A percentile compares a stretch with the other conserved stretches of the same genome.
These are phyloP conservation scores for Cetradonia linearis DNA, from an alignment of 495 filamentous ascomycete genomes.

Conservation along the genomic window DNA sequence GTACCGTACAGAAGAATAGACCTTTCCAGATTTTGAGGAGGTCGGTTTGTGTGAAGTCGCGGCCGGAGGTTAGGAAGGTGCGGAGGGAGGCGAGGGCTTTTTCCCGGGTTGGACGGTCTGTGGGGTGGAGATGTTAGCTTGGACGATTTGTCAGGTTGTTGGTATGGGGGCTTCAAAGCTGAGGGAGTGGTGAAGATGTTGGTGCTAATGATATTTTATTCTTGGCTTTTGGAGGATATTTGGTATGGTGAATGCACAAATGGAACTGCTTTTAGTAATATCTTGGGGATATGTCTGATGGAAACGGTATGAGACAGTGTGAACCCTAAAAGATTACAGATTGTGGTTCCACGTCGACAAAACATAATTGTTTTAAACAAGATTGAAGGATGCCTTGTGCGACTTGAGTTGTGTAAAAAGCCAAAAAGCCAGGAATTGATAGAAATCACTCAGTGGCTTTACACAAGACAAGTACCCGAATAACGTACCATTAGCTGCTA, in stretches of 20 bases:
- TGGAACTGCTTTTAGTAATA: too few relatives aligned
- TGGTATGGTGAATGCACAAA: too few relatives aligned
- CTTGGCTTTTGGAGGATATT: background rate
- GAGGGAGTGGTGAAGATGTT: background rate
- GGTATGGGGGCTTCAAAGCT: background rate
- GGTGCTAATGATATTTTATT: background rate
- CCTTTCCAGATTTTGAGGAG: constrained; percentile 93
- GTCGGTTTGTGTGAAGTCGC: constrained; percentile 61
- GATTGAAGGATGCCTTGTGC: background rate
- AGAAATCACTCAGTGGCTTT: background rate
- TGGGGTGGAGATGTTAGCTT: constrained; percentile 7
- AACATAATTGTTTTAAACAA: too few relatives aligned
- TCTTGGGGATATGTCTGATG: too few relatives aligned
- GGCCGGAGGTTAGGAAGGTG: constrained; percentile 60
- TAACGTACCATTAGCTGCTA: constrained; percentile 62
- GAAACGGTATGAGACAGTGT: background rate
- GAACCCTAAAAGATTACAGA: background rate
- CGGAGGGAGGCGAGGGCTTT: constrained; percentile 69
- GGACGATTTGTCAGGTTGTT: background rate
- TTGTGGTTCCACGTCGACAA: too few relatives aligned
- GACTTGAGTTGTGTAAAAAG: background rate
- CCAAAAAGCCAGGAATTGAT: background rate
- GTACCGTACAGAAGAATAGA: constrained; percentile 70
- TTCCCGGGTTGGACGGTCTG: constrained; percentile 75
- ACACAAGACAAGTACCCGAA: background rate